A percentile compares a stretch with the other conserved stretches of the same genome.
Conservation (phyloP, 768 basidiomycete species). For the Xerocomellus chrysenteron region DNA sequence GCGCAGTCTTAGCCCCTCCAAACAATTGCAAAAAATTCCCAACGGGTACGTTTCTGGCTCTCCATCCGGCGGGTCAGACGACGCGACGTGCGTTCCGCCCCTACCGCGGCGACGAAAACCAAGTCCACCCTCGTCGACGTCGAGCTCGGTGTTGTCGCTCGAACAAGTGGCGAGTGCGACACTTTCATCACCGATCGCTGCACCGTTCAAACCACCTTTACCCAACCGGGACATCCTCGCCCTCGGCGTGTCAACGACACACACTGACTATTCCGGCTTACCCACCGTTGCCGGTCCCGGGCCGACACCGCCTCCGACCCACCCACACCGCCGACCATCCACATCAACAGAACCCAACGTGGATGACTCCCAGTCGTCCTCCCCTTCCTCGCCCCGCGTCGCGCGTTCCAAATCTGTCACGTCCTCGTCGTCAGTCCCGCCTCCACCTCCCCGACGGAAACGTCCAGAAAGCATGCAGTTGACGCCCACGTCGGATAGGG, state of each 20-base stretch:
- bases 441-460: slow-evolving; percentile 49
- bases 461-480: slow-evolving; percentile 69
- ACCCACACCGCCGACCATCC: slow-evolving; percentile 51
- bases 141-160: slow-evolving; percentile 37
- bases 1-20: slow-evolving; percentile 34
- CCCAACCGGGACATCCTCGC: slow-evolving; percentile 22
- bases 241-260: slow-evolving; percentile 3
- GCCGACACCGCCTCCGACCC: slow-evolving; percentile 46
- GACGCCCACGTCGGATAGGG: slow-evolving; percentile 11
- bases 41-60: slow-evolving; percentile 1
- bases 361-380: slow-evolving; percentile 26
- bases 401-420: slow-evolving; percentile 56
- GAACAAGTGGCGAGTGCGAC: slow-evolving; percentile 44
- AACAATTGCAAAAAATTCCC: slow-evolving; percentile 5
- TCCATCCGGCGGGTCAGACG: slow-evolving; percentile 21
- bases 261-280: neutral
- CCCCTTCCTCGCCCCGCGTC: slow-evolving; percentile 37
- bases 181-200: slow-evolving; percentile 16
- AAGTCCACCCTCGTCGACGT: slow-evolving; percentile 35
- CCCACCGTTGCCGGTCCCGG: slow-evolving; percentile 24
- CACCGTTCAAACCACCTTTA: slow-evolving; percentile 21
- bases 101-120: slow-evolving; percentile 38
- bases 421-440: slow-evolving; percentile 34
- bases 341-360: slow-evolving; percentile 20
- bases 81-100: slow-evolving; percentile 26